A percentile compares a stretch with the other conserved stretches of the same genome.
These are phyloP conservation scores for Dactylellina sp. DNA, from an alignment of 2,329 filamentous ascomycete species.

Conservation along the genomic window DNA sequence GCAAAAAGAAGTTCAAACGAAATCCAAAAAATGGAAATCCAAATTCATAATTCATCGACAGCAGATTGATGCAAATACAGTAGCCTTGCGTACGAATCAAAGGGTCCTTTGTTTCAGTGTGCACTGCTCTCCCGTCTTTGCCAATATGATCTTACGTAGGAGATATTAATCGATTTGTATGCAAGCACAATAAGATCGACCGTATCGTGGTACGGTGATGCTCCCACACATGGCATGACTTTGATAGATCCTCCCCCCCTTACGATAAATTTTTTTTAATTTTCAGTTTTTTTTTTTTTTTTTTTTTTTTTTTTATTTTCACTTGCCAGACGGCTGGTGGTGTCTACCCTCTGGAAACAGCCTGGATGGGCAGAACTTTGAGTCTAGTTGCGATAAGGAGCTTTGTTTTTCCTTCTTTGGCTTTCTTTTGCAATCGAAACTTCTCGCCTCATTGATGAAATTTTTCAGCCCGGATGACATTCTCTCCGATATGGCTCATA, in stretches of 20 bases:
- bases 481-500: constrained; percentile 11
- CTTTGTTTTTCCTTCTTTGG: not conserved
- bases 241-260: not conserved
- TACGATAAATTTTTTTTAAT: constrained; percentile 6
- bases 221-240: not conserved
- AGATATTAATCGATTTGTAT: not conserved
- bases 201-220: constrained; percentile 7
- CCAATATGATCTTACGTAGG: not conserved
- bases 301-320: too few species aligned
- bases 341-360: constrained; percentile 16
- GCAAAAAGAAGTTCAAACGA: not conserved
- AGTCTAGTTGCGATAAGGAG: constrained; percentile 28
- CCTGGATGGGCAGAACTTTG: constrained; percentile 17
- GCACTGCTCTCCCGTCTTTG: not conserved
- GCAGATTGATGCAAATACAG: constrained; percentile 54
- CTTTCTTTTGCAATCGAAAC: constrained; percentile 1
- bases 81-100: constrained; percentile 31
- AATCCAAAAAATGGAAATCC: constrained; percentile 1
- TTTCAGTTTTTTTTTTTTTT: not conserved
- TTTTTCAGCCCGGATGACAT: constrained; percentile 8
- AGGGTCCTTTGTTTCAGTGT: constrained; percentile 34
- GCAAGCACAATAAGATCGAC: constrained; percentile 9
- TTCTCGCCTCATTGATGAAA: constrained; percentile 11
- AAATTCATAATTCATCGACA: constrained; percentile 40
- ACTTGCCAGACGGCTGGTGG: too few species aligned